These are phyloP conservation scores for Colletotrichum spinosum DNA, from an alignment of 2,329 filamentous ascomycete genomes.

Conservation along the genomic window DNA sequence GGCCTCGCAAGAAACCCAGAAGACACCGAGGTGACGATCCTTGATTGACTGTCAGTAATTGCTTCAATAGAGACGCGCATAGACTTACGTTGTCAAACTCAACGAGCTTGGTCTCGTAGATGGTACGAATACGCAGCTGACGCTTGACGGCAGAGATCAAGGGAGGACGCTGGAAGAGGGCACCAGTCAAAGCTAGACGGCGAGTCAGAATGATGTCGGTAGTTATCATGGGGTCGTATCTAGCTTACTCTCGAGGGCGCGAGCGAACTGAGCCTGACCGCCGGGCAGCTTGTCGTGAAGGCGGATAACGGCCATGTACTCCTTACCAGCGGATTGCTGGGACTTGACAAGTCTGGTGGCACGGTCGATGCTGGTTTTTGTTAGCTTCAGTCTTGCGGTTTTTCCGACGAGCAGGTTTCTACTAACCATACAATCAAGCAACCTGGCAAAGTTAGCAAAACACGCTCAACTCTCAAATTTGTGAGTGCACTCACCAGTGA, in stretches of 20 bases:
- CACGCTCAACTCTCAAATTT: constrained; percentile 81
- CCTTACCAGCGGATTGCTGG: constrained; percentile 98
- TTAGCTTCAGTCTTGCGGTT: constrained; percentile 1
- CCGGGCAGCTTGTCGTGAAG: constrained; percentile 96
- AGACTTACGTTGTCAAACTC: constrained; percentile 85
- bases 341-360: constrained; percentile 98
- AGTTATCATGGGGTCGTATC: constrained; percentile 2
- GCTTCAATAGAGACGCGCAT: constrained; percentile 2
- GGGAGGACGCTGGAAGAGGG: constrained; percentile 95
- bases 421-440: constrained; percentile 38
- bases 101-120: constrained; percentile 95
- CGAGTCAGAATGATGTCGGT: constrained; percentile 25
- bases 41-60: constrained; percentile 26
- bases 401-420: constrained; percentile 1
- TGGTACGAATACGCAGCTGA: constrained; percentile 96
- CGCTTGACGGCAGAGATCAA: constrained; percentile 99
- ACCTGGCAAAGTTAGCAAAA: constrained; percentile 42
- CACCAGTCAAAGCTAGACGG: constrained; percentile 78
- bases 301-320: constrained; percentile 96
- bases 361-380: constrained; percentile 75
- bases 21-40: constrained; percentile 94
- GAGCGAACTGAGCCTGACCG: constrained; percentile 90
- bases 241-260: constrained; percentile 80
- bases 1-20: constrained; percentile 99
- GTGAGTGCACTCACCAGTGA: constrained; percentile 75